Evolutionary conservation across 73 alveolate genomes (phyloP).

Genomic region (Tetrahymena malaccensis): DNA sequence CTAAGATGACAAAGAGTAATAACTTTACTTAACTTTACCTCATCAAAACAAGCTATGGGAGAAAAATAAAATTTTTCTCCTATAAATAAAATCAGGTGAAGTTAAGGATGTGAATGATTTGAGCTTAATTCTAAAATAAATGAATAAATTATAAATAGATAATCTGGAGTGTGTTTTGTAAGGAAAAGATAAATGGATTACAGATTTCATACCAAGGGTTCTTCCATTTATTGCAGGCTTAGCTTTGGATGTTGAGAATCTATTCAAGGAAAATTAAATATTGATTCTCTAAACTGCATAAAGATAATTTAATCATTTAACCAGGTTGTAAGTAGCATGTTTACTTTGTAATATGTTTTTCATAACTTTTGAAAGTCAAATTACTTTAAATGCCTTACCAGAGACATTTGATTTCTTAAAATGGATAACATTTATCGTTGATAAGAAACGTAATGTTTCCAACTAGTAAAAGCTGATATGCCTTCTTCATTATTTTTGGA

Average conservation of each 20-base stretch:
- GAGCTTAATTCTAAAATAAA: background rate
- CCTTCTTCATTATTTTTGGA: background rate
- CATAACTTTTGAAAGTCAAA: background rate
- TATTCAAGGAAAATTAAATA: background rate
- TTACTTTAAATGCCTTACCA: background rate
- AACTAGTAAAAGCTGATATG: background rate
- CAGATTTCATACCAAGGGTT: background rate
- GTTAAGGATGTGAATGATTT: background rate
- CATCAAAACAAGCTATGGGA: background rate
- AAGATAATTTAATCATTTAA: background rate
- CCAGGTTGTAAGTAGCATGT: background rate
- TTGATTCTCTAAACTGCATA: background rate
- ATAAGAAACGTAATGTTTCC: background rate
- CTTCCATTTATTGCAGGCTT: background rate
- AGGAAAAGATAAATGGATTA: background rate
- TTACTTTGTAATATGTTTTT: background rate
- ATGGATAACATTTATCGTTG: background rate
- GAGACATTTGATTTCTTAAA: background rate
- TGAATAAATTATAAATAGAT: background rate
- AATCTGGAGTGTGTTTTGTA: background rate
- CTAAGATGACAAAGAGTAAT: background rate
- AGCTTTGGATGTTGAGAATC: background rate
- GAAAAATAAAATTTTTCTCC: background rate
- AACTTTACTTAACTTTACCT: background rate
- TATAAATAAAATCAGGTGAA: background rate